Conservation (phyloP, 352 stramenopile genomes). For the Globisporangium canariense region DNA sequence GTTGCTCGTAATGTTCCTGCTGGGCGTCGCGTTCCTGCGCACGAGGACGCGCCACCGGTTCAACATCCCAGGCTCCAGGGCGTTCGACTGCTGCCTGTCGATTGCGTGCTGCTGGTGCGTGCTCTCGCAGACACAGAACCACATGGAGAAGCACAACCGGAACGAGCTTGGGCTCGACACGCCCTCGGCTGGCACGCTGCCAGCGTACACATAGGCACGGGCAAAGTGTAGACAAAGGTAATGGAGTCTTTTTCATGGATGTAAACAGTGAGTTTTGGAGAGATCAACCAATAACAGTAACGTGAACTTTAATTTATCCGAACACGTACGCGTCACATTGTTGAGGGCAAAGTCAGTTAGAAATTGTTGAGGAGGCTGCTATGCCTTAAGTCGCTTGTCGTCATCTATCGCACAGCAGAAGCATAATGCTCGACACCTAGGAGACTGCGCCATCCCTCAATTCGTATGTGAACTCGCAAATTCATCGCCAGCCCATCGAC, state of each 20-base stretch:
- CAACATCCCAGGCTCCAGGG: constrained; percentile 32
- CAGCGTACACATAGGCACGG: constrained; percentile 12
- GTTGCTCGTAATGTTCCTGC: constrained; percentile 31
- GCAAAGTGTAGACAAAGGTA: not conserved
- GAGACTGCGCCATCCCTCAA: too few relatives aligned
- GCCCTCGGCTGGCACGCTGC: constrained; percentile 17
- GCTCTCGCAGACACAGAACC: constrained; percentile 42
- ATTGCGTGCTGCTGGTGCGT: constrained; percentile 51
- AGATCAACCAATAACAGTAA: too few relatives aligned
- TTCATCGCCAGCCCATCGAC: too few relatives aligned
- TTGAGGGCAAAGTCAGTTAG: too few relatives aligned
- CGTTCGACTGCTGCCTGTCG: constrained; percentile 35
- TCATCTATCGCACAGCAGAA: too few relatives aligned
- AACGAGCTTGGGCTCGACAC: constrained; percentile 18
- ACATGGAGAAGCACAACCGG: constrained; percentile 26
- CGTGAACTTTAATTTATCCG: too few relatives aligned
- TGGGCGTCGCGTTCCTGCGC: constrained; percentile 39
- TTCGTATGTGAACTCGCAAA: too few relatives aligned
- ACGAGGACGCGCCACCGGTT: constrained; percentile 37
- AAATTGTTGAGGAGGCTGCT: too few relatives aligned
- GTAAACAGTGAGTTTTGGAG: not conserved
- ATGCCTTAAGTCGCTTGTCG: too few relatives aligned
- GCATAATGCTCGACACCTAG: too few relatives aligned
- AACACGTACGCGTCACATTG: too few relatives aligned
- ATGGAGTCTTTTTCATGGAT: not conserved